A percentile compares a stretch with the other conserved stretches of the same genome.
Conservation (phyloP, 1,284 basidiomycete genomes). For the Chiua sp. region DNA sequence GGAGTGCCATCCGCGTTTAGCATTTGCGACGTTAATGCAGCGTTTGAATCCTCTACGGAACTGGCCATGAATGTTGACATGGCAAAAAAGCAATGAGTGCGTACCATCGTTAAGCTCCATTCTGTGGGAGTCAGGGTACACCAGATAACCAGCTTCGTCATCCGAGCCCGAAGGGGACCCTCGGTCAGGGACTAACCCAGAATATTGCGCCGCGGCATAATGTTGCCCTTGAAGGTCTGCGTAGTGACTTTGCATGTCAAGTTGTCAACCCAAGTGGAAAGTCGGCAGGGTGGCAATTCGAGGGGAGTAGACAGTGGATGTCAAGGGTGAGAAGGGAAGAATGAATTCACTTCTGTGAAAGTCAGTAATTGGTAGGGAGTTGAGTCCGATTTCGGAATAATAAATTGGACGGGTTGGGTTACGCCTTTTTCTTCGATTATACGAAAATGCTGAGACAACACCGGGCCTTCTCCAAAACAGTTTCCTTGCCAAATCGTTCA, state of each 20-base stretch:
- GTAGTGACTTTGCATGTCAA: conserved; percentile 35
- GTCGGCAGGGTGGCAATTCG: conserved; percentile 6
- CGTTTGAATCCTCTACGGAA: conserved; percentile 51
- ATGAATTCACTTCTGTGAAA: conserved; percentile 18
- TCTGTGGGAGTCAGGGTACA: conserved; percentile 44
- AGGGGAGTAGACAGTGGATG: conserved; percentile 5
- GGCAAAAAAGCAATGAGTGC: conserved; percentile 14
- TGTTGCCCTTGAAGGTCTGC: conserved; percentile 18
- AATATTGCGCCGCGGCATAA: conserved; percentile 33
- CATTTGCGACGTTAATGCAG: conserved; percentile 71
- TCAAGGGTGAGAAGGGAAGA: conserved; percentile 12
- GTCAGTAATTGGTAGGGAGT: conserved; percentile 33
- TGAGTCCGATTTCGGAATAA: conserved; percentile 28
- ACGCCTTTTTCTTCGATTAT: too few species aligned
- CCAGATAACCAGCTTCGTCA: conserved; percentile 42
- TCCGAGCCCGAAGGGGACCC: conserved; percentile 56
- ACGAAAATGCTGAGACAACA: conserved; percentile 1
- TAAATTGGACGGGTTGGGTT: conserved; percentile 34
- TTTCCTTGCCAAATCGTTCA: not conserved
- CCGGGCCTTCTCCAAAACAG: not conserved
- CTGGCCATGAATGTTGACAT: conserved; percentile 20
- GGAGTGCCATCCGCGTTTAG: conserved; percentile 85
- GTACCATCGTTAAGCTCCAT: conserved; percentile 52
- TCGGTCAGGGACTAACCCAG: conserved; percentile 40
- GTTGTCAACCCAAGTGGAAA: conserved; percentile 12